Evolutionary conservation across 805 yeast species (phyloP).

Genomic region (Debaryomyces hansenii): DNA sequence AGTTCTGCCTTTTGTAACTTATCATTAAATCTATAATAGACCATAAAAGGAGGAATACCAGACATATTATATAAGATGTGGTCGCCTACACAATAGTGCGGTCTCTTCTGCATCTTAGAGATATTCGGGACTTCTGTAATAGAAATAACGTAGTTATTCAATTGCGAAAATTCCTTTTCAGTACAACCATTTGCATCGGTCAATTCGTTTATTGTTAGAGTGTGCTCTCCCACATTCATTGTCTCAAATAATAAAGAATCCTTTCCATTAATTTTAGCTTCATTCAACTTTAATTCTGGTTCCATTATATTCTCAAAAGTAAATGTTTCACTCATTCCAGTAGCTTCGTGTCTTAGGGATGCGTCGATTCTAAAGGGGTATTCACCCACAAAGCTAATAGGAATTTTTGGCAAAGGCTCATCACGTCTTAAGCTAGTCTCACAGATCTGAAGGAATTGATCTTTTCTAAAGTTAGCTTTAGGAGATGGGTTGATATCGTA

Average conservation of each 20-base stretch:
- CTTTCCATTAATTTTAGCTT: slow-evolving; percentile 14
- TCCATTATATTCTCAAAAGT: slow-evolving; percentile 44
- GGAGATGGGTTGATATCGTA: slow-evolving; percentile 65
- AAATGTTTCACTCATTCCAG: slow-evolving; percentile 51
- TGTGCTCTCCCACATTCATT: slow-evolving; percentile 67
- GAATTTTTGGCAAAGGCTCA: slow-evolving; percentile 41
- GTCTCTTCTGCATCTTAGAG: slow-evolving; percentile 23
- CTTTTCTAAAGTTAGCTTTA: slow-evolving; percentile 48
- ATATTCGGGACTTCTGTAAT: slow-evolving; percentile 80
- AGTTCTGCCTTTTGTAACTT: slow-evolving; percentile 56
- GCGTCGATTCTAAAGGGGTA: slow-evolving; percentile 64
- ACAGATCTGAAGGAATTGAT: slow-evolving; percentile 49
- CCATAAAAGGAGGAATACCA: slow-evolving; percentile 78
- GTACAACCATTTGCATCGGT: slow-evolving; percentile 72
- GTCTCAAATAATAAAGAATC: slow-evolving; percentile 27
- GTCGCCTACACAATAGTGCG: slow-evolving; percentile 89
- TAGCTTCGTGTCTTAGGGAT: slow-evolving; percentile 57
- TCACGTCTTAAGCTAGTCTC: slow-evolving; percentile 29
- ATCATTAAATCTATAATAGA: slow-evolving; percentile 73
- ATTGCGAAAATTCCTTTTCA: slow-evolving; percentile 37
- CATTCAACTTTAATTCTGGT: slow-evolving; percentile 11
- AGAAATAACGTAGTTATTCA: slow-evolving; percentile 49
- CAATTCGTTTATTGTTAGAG: slow-evolving; percentile 56
- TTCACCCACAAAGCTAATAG: slow-evolving; percentile 54
- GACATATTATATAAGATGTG: slow-evolving; percentile 71